Evolutionary conservation across 805 yeast genomes (phyloP).

Genomic region (Wickerhamiella parazyma): DNA sequence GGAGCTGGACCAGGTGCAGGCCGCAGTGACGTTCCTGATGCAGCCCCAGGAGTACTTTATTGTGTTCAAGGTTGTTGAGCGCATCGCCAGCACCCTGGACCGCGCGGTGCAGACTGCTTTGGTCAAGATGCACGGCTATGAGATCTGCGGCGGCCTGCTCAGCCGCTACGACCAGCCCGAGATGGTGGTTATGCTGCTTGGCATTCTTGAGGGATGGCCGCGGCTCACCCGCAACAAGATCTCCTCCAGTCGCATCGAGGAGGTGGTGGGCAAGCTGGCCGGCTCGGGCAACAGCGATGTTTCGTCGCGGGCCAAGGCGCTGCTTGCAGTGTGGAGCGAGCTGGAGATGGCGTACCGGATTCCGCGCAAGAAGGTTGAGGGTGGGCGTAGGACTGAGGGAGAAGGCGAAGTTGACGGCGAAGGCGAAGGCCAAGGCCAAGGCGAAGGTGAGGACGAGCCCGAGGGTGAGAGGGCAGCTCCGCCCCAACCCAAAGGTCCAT

Average conservation of each 20-base stretch:
- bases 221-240: constrained; percentile 65
- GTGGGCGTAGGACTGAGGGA: no score
- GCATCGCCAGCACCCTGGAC: constrained; percentile 45
- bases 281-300: constrained; percentile 22
- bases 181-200: constrained; percentile 37
- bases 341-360: constrained; percentile 77
- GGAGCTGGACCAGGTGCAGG: constrained; percentile 47
- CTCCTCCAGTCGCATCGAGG: constrained; percentile 58
- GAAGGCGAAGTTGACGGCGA: no score
- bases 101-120: constrained; percentile 41
- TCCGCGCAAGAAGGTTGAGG: constrained; percentile 39
- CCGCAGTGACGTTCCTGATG: constrained; percentile 67
- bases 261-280: constrained; percentile 36
- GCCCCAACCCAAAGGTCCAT: no score
- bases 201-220: constrained; percentile 52
- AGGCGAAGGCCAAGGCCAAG: no score
- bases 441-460: no score
- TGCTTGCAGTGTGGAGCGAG: constrained; percentile 56
- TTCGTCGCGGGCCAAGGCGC: constrained; percentile 28
- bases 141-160: constrained; percentile 53
- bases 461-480: no score
- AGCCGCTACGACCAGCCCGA: constrained; percentile 31
- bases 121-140: constrained; percentile 75
- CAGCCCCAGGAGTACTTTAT: constrained; percentile 60
- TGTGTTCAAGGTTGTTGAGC: constrained; percentile 48